Percentiles rank a stretch among this genome's conserved stretches.
Evolutionary conservation across 148 eudicot species (phyloP).

Genomic region (Rheum nobile): DNA sequence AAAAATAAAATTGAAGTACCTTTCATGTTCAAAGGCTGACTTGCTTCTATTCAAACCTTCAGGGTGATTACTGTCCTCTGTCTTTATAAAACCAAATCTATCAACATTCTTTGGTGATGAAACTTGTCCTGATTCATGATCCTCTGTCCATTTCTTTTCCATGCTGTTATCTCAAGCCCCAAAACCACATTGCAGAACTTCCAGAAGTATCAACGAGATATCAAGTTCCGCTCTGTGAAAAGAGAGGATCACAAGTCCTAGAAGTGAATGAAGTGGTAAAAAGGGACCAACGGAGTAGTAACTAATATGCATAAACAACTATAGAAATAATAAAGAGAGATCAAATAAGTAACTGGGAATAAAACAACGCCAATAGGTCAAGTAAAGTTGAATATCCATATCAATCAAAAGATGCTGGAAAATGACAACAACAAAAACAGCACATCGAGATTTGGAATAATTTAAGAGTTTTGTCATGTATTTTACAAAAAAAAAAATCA

Average conservation of each 20-base stretch:
- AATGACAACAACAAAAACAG: background rate
- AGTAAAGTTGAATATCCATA: background rate
- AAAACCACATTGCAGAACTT: background rate
- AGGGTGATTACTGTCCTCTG: slow-evolving; percentile 43
- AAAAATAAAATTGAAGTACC: slow-evolving; percentile 23
- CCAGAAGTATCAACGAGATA: background rate
- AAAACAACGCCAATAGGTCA: background rate
- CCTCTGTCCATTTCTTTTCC: slow-evolving; percentile 67
- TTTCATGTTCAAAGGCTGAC: slow-evolving; percentile 51
- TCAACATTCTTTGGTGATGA: slow-evolving; percentile 50
- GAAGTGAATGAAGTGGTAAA: background rate
- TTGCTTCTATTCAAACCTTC: slow-evolving; percentile 50
- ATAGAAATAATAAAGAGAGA: background rate
- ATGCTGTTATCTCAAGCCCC: slow-evolving; percentile 17
- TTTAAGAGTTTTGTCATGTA: background rate
- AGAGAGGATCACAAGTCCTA: background rate
- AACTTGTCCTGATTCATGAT: slow-evolving; percentile 35
- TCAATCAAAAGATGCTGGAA: background rate
- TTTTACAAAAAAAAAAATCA: background rate
- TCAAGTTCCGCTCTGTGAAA: background rate
- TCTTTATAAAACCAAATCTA: slow-evolving; percentile 84
- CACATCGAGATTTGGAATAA: background rate
- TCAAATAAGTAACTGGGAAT: background rate
- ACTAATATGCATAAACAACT: background rate
- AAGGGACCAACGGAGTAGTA: too few relatives aligned